Percentiles rank a stretch among this genome's conserved stretches.
Conservation (phyloP, 1,284 basidiomycete species). For the Porogramme epimiltina region DNA sequence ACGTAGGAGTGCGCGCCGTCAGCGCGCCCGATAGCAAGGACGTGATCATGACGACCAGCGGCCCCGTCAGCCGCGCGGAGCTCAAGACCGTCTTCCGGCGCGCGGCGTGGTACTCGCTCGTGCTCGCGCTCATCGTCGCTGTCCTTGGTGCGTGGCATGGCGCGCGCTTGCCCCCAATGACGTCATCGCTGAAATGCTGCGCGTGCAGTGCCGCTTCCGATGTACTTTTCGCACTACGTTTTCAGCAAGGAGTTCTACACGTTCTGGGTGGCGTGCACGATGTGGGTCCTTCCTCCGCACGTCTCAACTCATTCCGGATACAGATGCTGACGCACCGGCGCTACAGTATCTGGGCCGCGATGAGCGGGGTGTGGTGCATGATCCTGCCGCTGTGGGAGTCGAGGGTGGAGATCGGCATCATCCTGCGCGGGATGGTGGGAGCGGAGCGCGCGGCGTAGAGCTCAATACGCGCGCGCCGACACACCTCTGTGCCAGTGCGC, state of each 20-base stretch:
- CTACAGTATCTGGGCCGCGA: slow-evolving; percentile 45
- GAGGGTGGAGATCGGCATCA: slow-evolving; percentile 38
- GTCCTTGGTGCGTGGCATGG: slow-evolving; percentile 38
- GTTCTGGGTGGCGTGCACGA: slow-evolving; percentile 53
- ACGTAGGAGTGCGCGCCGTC: slow-evolving; percentile 5
- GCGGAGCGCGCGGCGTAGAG: too few species aligned
- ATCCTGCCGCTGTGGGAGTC: slow-evolving; percentile 51
- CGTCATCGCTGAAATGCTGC: background rate
- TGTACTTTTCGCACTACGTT: slow-evolving; percentile 55
- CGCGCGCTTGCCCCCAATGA: background rate
- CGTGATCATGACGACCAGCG: background rate
- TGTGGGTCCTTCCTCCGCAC: slow-evolving; percentile 34
- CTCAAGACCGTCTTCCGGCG: slow-evolving; percentile 41
- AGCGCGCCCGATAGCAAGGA: background rate
- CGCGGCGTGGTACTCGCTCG: slow-evolving; percentile 42
- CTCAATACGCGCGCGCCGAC: too few species aligned
- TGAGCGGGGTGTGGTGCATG: slow-evolving; percentile 48
- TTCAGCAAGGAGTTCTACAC: slow-evolving; percentile 50
- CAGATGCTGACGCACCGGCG: background rate
- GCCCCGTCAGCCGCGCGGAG: slow-evolving; percentile 19
- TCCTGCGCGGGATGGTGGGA: slow-evolving; percentile 23
- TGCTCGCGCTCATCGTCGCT: slow-evolving; percentile 41
- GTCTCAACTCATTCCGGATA: background rate
- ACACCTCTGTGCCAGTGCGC: too few species aligned
- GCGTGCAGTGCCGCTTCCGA: slow-evolving; percentile 46